A percentile compares a stretch with the other conserved stretches of the same genome.
These are phyloP conservation scores for Schizophyllum commune DNA, from an alignment of 1,284 basidiomycete genomes.

Conservation along the genomic window DNA sequence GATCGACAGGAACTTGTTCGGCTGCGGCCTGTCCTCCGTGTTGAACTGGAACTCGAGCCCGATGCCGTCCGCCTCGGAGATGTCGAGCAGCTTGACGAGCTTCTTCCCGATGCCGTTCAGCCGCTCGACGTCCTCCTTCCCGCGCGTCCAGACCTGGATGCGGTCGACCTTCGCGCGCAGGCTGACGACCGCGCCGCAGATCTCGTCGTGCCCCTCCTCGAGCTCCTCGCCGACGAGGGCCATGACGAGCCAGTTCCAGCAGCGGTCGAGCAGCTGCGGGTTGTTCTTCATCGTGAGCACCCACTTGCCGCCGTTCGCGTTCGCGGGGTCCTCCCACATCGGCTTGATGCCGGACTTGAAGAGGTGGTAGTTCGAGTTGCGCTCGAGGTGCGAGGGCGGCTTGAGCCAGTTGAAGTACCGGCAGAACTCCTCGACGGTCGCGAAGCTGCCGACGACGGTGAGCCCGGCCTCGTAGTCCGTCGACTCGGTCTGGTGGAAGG, in stretches of 20 bases:
- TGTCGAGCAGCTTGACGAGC: constrained; percentile 74
- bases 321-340: constrained; percentile 95
- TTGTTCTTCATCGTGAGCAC: constrained; percentile 86
- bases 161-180: constrained; percentile 82
- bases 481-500: constrained; percentile 36
- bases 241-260: constrained; percentile 89
- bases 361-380: constrained; percentile 88
- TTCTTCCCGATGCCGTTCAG: constrained; percentile 80
- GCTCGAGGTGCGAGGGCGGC: constrained; percentile 80
- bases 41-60: constrained; percentile 87
- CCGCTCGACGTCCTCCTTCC: constrained; percentile 75
- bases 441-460: constrained; percentile 73
- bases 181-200: constrained; percentile 88
- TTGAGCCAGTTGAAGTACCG: constrained; percentile 94
- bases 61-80: constrained; percentile 71
- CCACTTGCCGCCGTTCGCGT: constrained; percentile 91
- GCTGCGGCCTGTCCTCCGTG: constrained; percentile 69
- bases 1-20: constrained; percentile 76
- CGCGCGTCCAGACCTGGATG: constrained; percentile 85
- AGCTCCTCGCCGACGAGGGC: constrained; percentile 86
- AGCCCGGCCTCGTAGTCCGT: constrained; percentile 72
- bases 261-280: constrained; percentile 72
- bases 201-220: constrained; percentile 72
- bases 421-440: constrained; percentile 86
- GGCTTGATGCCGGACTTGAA: constrained; percentile 91